phyloP scores from a whole-genome alignment of 2,329 filamentous ascomycete genomes.

The Colletotrichum tamarilloi region DNA sequence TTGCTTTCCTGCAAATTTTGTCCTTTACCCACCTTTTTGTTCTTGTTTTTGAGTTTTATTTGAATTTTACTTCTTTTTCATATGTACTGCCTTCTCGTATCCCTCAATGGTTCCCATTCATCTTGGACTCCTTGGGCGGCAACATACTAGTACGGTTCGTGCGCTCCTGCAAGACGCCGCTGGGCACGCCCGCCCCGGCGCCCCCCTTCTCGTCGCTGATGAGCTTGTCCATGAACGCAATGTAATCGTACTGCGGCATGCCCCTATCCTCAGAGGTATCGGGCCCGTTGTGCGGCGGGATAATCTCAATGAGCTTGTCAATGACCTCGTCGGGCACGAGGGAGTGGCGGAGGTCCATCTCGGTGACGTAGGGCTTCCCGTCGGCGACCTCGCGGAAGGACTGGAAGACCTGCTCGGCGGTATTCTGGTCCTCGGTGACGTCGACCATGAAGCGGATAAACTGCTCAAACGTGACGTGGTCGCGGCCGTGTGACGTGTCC shows the following conservation, averaged over 20 bases:
- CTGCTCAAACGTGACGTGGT: conserved; percentile 94
- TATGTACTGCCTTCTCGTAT: no score
- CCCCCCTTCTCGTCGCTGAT: conserved; percentile 59
- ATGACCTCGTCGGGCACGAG: conserved; percentile 98
- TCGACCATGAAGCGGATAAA: conserved; percentile 99
- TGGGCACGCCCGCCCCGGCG: conserved; percentile 40
- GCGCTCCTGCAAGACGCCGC: conserved; percentile 47
- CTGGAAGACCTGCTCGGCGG: conserved; percentile 97
- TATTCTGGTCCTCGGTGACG: conserved; percentile 98
- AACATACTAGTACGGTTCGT: conserved; percentile 46
- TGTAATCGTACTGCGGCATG: conserved; percentile 92
- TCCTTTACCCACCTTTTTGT: no score
- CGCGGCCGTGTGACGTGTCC: conserved; percentile 82
- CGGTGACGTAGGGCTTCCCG: conserved; percentile 98
- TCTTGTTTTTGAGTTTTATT: no score
- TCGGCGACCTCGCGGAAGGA: conserved; percentile 97
- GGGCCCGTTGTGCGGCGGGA: conserved; percentile 85
- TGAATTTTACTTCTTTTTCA: no score
- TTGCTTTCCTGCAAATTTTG: background rate
- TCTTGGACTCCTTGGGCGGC: conserved; percentile 46
- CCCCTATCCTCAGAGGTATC: conserved; percentile 88
- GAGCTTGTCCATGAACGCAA: conserved; percentile 94
- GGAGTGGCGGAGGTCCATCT: conserved; percentile 94
- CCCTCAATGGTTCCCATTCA: conserved; percentile 46
- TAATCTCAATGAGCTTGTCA: conserved; percentile 87